A percentile compares a stretch with the other conserved stretches of the same genome.
These are phyloP conservation scores for Boletus pseudo-olivaceus DNA, from an alignment of 768 basidiomycete species.

Conservation along the genomic window DNA sequence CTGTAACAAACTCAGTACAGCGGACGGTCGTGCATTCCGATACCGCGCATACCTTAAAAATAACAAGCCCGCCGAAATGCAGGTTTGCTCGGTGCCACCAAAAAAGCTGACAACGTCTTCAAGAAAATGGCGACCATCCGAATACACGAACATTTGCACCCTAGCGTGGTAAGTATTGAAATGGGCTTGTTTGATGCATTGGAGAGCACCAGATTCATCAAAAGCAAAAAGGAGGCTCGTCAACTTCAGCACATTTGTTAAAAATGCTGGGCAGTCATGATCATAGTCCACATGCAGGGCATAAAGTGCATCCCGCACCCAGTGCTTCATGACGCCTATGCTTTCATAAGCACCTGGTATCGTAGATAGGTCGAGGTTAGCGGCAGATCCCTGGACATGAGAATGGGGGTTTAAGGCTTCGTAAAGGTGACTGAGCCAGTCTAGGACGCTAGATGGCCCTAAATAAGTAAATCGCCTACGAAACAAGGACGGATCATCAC, in stretches of 20 bases:
- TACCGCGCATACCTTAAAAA: constrained; percentile 36
- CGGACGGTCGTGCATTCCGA: neutral
- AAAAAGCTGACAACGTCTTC: constrained; percentile 31
- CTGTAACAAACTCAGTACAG: constrained; percentile 26
- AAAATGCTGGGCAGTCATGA: constrained; percentile 22
- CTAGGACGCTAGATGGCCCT: constrained; percentile 3
- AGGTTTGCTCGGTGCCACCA: constrained; percentile 20
- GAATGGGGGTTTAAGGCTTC: constrained; percentile 48
- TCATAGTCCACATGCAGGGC: constrained; percentile 17
- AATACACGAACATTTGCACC: constrained; percentile 4
- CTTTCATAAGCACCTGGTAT: constrained; percentile 41
- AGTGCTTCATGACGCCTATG: constrained; percentile 38
- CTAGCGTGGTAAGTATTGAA: constrained; percentile 14
- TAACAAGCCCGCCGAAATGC: constrained; percentile 34
- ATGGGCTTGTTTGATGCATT: constrained; percentile 34
- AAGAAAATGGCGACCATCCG: constrained; percentile 25
- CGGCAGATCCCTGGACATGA: constrained; percentile 43
- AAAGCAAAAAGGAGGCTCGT: constrained; percentile 38
- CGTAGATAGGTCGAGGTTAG: constrained; percentile 30
- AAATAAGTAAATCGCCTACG: no score
- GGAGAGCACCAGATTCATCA: constrained; percentile 30
- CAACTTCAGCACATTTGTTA: constrained; percentile 40
- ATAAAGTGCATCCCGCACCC: constrained; percentile 43
- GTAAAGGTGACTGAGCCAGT: constrained; percentile 46
- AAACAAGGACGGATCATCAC: neutral